phyloP scores from a whole-genome alignment of 2,329 filamentous ascomycete genomes.

The Penicillium sp. region DNA sequence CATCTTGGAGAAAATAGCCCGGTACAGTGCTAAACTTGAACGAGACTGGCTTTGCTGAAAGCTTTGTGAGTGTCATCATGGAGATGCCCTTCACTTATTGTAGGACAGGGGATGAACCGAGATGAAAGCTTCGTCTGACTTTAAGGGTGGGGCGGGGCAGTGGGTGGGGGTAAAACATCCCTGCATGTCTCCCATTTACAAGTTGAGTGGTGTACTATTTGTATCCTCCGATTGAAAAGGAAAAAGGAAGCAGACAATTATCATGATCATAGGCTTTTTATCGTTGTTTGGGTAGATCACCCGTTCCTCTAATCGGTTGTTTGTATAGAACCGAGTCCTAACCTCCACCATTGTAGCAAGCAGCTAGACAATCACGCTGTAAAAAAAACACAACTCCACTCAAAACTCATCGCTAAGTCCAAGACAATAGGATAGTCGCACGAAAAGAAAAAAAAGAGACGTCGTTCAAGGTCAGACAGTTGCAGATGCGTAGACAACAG shows the following conservation, averaged over 20 bases:
- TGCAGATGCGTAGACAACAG: too few relatives aligned
- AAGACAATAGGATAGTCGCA: background rate
- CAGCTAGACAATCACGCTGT: background rate
- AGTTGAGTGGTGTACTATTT: background rate
- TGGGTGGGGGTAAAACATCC: background rate
- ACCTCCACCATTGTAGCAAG: background rate
- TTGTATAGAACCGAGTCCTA: background rate
- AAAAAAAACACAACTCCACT: background rate
- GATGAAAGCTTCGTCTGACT: background rate
- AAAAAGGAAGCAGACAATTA: background rate
- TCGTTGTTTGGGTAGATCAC: background rate
- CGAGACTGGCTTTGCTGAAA: constrained; percentile 17
- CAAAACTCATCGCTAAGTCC: background rate
- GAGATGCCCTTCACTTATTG: background rate
- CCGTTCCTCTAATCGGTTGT: background rate
- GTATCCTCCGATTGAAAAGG: background rate
- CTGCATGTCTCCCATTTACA: background rate
- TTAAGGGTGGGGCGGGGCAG: background rate
- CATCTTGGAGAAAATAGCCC: constrained; percentile 56
- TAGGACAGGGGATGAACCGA: background rate
- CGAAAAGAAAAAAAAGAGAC: background rate
- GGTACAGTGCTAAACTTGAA: constrained; percentile 45
- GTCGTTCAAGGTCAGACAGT: background rate
- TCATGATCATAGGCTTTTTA: background rate
- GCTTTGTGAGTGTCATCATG: background rate